Evolutionary conservation across 1,139 yeast species (phyloP).

Genomic region (Sugiyamaella paludigena): DNA sequence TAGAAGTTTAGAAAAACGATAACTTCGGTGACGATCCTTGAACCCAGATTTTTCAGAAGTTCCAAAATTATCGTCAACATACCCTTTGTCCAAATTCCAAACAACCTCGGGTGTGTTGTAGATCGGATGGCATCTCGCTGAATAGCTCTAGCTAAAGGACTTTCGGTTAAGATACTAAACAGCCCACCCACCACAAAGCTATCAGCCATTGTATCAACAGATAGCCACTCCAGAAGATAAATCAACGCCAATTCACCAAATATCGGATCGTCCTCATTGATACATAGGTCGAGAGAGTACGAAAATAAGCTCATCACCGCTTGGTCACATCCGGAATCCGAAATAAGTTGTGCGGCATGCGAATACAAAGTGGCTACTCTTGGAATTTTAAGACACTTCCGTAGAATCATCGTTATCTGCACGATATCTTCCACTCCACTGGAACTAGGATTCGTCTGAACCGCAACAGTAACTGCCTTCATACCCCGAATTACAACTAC

Average conservation of each 20-base stretch:
- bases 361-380: slow-evolving; percentile 50
- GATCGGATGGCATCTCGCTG: slow-evolving; percentile 64
- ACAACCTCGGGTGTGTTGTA: slow-evolving; percentile 52
- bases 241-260: slow-evolving; percentile 73
- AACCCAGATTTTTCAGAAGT: slow-evolving; percentile 62
- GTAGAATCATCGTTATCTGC: slow-evolving; percentile 60
- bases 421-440: slow-evolving; percentile 62
- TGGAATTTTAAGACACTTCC: slow-evolving; percentile 53
- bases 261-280: slow-evolving; percentile 54
- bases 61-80: slow-evolving; percentile 65
- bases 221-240: slow-evolving; percentile 66
- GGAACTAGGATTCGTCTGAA: slow-evolving; percentile 29
- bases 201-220: slow-evolving; percentile 63
- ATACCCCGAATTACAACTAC: slow-evolving; percentile 34
- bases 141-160: slow-evolving; percentile 65
- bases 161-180: slow-evolving; percentile 67
- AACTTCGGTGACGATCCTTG: slow-evolving; percentile 60
- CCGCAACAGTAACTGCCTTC: slow-evolving; percentile 27
- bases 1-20: slow-evolving; percentile 64
- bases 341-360: slow-evolving; percentile 49
- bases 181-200: slow-evolving; percentile 63
- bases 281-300: slow-evolving; percentile 59
- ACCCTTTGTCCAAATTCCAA: slow-evolving; percentile 80
- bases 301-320: slow-evolving; percentile 66
- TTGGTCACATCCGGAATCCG: slow-evolving; percentile 59